Evolutionary conservation across 1,284 basidiomycete species (phyloP).

Genomic region (Rhodotorula sp.): DNA sequence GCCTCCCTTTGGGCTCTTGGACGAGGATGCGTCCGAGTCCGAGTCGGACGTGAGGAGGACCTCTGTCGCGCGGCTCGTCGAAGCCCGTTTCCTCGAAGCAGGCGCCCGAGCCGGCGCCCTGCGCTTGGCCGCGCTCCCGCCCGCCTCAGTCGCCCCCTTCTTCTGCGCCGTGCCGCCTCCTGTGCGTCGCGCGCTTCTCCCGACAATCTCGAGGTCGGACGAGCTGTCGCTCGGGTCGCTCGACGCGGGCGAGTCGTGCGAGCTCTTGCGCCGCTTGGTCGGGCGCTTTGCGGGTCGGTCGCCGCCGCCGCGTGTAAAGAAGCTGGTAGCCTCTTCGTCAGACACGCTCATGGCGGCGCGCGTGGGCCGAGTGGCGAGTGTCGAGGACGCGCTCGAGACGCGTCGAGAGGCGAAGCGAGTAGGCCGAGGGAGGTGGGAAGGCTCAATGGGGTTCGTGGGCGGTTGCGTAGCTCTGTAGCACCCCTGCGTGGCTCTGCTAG

Average conservation of each 20-base stretch:
- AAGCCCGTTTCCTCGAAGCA: not conserved
- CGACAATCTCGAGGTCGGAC: conserved; percentile 20
- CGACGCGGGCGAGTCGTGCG: not conserved
- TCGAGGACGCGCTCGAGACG: too few species aligned
- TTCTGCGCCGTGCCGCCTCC: not conserved
- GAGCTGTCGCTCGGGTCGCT: not conserved
- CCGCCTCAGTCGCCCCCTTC: not conserved
- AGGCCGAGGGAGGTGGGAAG: too few species aligned
- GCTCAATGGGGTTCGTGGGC: too few species aligned
- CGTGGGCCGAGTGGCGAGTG: too few species aligned
- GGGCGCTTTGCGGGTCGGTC: not conserved
- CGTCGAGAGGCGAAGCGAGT: too few species aligned
- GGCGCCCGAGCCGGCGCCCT: not conserved
- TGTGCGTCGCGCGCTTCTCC: not conserved
- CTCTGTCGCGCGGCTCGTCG: conserved; percentile 1
- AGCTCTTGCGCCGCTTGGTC: conserved; percentile 11
- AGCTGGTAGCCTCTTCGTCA: not conserved
- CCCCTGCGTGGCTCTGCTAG: not conserved
- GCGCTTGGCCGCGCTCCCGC: not conserved
- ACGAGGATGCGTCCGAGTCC: not conserved
- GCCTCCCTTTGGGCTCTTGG: too few species aligned
- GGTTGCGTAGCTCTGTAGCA: too few species aligned
- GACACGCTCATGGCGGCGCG: not conserved
- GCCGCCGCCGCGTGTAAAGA: not conserved
- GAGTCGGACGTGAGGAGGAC: conserved; percentile 1